A percentile compares a stretch with the other conserved stretches of the same genome.
phyloP scores from a whole-genome alignment of 148 eudicot genomes.

The Limonium bicolor region DNA sequence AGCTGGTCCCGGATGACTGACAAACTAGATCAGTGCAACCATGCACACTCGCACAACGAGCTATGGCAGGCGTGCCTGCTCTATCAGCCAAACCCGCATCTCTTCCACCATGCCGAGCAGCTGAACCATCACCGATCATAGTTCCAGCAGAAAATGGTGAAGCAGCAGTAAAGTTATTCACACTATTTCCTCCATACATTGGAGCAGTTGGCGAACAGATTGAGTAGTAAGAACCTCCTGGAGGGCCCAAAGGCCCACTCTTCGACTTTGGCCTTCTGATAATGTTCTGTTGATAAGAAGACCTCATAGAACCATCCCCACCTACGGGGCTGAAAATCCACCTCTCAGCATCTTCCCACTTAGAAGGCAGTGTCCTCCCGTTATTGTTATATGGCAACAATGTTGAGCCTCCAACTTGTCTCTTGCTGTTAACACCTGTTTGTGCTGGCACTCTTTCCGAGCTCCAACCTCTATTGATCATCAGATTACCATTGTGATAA shows the following conservation, averaged over 20 bases:
- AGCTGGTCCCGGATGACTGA: slow-evolving; percentile 26
- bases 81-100: slow-evolving; percentile 15
- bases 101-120: slow-evolving; percentile 18
- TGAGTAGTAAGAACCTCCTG: slow-evolving; percentile 47
- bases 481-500: slow-evolving; percentile 29
- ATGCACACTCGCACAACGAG: slow-evolving; percentile 71
- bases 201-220: slow-evolving; percentile 55
- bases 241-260: slow-evolving; percentile 95
- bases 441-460: slow-evolving; percentile 71
- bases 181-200: slow-evolving; percentile 34
- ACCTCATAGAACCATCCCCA: slow-evolving; percentile 36
- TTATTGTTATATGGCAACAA: slow-evolving; percentile 42
- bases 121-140: slow-evolving; percentile 35
- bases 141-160: slow-evolving; percentile 62
- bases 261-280: slow-evolving; percentile 65
- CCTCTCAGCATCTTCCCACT: slow-evolving; percentile 99
- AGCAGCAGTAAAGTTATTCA: slow-evolving; percentile 23
- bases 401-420: slow-evolving; percentile 36
- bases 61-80: slow-evolving; percentile 58
- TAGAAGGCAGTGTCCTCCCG: slow-evolving; percentile 76
- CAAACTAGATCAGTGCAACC: slow-evolving; percentile 61
- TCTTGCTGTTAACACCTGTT: slow-evolving; percentile 31
- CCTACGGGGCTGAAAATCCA: slow-evolving; percentile 86
- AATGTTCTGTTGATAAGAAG: slow-evolving; percentile 38
- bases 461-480: slow-evolving; percentile 73